Conservation (phyloP, 2,329 filamentous ascomycete genomes). For the Coniochaeta ligniaria region DNA sequence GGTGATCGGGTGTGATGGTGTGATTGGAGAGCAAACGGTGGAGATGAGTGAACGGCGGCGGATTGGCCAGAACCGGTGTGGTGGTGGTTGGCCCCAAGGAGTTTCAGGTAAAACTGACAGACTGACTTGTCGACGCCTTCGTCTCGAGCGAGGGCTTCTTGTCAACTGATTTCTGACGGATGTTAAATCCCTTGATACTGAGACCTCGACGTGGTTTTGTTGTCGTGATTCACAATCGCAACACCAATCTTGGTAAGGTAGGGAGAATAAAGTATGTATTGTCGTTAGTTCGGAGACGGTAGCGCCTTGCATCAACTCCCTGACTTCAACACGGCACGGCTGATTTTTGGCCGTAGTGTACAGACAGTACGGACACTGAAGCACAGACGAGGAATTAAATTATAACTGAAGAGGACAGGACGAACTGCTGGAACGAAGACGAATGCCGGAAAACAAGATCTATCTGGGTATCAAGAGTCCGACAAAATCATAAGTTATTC, state of each 20-base stretch:
- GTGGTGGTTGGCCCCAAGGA: constrained; percentile 2
- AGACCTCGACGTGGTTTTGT: not conserved
- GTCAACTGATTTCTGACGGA: not conserved
- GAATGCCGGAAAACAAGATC: no score
- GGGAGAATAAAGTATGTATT: not conserved
- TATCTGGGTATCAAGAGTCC: not conserved
- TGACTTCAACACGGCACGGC: not conserved
- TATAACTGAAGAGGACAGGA: not conserved
- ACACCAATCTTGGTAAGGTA: not conserved
- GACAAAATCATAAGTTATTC: not conserved
- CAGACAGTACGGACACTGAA: not conserved
- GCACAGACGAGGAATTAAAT: not conserved
- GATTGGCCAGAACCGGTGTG: constrained; percentile 1
- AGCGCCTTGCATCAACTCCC: not conserved
- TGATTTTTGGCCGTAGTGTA: not conserved
- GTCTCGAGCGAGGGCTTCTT: not conserved
- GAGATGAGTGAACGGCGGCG: not conserved
- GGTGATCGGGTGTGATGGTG: not conserved
- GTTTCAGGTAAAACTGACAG: constrained; percentile 4
- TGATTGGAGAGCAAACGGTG: constrained; percentile 1
- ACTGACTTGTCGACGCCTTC: constrained; percentile 1
- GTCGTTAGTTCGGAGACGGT: not conserved
- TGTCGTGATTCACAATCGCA: not conserved
- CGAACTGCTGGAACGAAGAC: not conserved
- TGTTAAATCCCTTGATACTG: not conserved